Conservation (phyloP, 805 yeast genomes). For the Torulaspora quercuum region DNA sequence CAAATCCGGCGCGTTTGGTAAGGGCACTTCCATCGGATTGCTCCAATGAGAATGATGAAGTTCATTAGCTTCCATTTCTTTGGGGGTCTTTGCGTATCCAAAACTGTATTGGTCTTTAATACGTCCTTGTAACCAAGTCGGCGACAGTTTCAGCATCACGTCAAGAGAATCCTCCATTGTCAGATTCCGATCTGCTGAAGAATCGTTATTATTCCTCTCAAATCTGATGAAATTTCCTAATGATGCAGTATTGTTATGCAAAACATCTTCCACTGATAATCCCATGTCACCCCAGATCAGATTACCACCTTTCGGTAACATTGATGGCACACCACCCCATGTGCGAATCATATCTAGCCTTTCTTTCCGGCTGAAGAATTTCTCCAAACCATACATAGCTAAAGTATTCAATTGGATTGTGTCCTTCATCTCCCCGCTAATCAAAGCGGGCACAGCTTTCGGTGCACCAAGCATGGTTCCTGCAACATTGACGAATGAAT, state of each 20-base stretch:
- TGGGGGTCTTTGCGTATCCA: constrained; percentile 62
- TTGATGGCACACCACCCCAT: constrained; percentile 89
- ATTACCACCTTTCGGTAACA: constrained; percentile 96
- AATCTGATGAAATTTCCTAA: constrained; percentile 76
- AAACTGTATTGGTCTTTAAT: constrained; percentile 68
- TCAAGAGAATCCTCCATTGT: constrained; percentile 70
- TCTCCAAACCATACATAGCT: constrained; percentile 92
- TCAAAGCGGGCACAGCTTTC: constrained; percentile 81
- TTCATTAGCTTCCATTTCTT: constrained; percentile 62
- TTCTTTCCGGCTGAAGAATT: constrained; percentile 85
- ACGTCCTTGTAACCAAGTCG: constrained; percentile 70
- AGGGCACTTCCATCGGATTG: constrained; percentile 89
- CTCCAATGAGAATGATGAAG: constrained; percentile 79
- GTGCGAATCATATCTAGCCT: constrained; percentile 79
- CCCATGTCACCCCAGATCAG: constrained; percentile 77
- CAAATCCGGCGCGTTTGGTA: constrained; percentile 93
- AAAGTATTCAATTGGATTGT: constrained; percentile 90
- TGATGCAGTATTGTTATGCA: constrained; percentile 31
- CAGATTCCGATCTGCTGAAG: constrained; percentile 42
- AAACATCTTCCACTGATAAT: constrained; percentile 67
- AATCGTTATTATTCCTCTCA: constrained; percentile 17
- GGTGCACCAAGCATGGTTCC: constrained; percentile 95
- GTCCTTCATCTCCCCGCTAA: constrained; percentile 98
- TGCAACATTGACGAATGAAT: constrained; percentile 77
- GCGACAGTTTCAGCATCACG: constrained; percentile 58